Conservation (phyloP, 805 yeast genomes). For the Ogataea sp. region DNA sequence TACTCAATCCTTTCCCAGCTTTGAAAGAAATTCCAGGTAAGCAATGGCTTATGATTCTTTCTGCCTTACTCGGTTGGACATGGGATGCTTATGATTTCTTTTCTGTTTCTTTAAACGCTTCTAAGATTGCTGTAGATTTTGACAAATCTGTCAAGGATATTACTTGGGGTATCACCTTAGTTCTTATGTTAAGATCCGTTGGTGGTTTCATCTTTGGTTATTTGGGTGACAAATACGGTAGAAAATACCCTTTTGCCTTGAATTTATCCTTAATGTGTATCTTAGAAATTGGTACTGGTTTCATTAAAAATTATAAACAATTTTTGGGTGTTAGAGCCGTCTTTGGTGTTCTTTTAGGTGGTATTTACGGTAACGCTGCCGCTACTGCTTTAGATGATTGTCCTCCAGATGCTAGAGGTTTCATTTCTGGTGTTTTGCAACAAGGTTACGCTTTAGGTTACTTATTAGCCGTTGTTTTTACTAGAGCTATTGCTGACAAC, state of each 20-base stretch:
- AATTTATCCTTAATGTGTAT: constrained; percentile 39
- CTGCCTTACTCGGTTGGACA: constrained; percentile 54
- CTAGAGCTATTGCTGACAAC: constrained; percentile 52
- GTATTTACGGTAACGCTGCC: constrained; percentile 46
- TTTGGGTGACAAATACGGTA: constrained; percentile 51
- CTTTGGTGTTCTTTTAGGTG: constrained; percentile 55
- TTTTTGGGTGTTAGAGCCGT: constrained; percentile 56
- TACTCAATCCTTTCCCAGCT: constrained; percentile 58
- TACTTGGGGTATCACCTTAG: constrained; percentile 63
- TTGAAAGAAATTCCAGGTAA: constrained; percentile 36
- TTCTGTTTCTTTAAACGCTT: constrained; percentile 43
- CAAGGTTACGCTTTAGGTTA: constrained; percentile 76
- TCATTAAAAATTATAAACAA: constrained; percentile 45
- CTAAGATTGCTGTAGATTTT: constrained; percentile 38
- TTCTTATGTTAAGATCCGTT: constrained; percentile 58
- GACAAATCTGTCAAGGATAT: constrained; percentile 38
- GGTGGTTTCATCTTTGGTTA: constrained; percentile 58
- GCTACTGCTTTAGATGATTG: constrained; percentile 48
- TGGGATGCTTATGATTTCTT: constrained; percentile 64
- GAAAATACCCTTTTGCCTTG: constrained; percentile 48
- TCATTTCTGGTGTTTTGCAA: constrained; percentile 63
- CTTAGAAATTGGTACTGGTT: constrained; percentile 58
- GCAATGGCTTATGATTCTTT: constrained; percentile 49
- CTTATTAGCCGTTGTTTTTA: constrained; percentile 54
- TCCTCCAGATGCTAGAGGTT: constrained; percentile 46